Conservation (phyloP, 2,329 filamentous ascomycete species). For the Botrytis pseudocinerea region DNA sequence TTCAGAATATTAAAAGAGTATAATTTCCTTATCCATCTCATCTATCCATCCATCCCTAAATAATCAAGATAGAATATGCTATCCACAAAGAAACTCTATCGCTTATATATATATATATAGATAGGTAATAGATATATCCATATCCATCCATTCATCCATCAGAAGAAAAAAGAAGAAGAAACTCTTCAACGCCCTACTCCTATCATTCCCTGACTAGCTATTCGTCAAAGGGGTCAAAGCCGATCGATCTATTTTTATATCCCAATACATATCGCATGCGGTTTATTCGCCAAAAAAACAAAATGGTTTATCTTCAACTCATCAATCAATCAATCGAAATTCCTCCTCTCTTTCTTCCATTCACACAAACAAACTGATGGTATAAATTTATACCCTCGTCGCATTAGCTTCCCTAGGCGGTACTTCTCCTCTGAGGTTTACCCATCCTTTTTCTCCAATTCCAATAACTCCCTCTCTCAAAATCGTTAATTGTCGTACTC, state of each 20-base stretch:
- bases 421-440: conserved; percentile 37
- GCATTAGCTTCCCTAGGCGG: conserved; percentile 28
- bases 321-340: background rate
- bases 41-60: background rate
- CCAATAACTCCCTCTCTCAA: conserved; percentile 39
- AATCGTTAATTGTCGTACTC: conserved; percentile 53
- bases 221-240: background rate
- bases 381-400: background rate
- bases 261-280: background rate
- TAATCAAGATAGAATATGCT: background rate
- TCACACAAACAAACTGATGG: background rate
- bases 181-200: background rate
- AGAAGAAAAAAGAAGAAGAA: background rate
- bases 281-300: background rate
- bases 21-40: background rate
- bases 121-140: background rate
- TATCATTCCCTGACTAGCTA: background rate
- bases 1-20: background rate
- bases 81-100: background rate
- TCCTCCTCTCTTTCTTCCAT: background rate
- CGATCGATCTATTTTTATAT: background rate
- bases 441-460: conserved; percentile 41
- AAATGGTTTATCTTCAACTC: background rate
- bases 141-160: background rate
- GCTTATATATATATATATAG: background rate